Base-by-base conservation (phyloP, 2,329 filamentous ascomycete genomes). In the Colletotrichum musae region DNA sequence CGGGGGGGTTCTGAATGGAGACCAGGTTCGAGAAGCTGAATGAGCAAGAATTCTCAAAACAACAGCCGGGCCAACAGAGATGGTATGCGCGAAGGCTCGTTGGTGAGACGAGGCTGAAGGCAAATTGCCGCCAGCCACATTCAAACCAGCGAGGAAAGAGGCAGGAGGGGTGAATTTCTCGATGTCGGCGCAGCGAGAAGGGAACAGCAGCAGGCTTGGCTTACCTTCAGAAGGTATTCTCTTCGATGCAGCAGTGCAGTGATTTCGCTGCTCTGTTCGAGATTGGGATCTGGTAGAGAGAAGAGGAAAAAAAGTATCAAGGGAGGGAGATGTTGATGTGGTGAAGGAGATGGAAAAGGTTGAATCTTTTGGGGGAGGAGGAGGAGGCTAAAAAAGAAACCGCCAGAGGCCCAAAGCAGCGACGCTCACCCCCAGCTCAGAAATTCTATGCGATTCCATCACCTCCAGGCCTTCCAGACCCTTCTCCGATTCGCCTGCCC, bases 391-490 rank as follows among this genome's bases (percentile, higher is more conserved):
- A 80, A 82, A 82, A 80, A 79, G 79, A 79, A 77, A 74, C 63
- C 72, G 73, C 70, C 60, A 62, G 45, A 54, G 47, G 58, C 36
- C 58, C 58, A 59, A 65, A 58, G 61, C 67, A 69, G 61, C 54
- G 62, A 71, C 70, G 70, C 68, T 71, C 72, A 71, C 70, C 64
- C 65, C 70, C 74, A 72, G 65, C 75, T 75, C 74, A 76, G 79
- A 78, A 80, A 79, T 83, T 83, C 81, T 81, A 83, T 83, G 78
- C 74, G 81, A 82, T 83, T 83, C 81, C 78, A 83, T 78, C 80
- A 77, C 74, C 76, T 70, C 66, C 62, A 67, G 60, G 51, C 58
- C 71, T 73, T 73, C 72, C 72, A 73, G 72, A 69, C 58, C 63
- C 70, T 72, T 72, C 71, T 70, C 63, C 70, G 60, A 72, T 72